Evolutionary conservation across 2,329 filamentous ascomycete genomes (phyloP).

Genomic region (Stromatinia cepivora): DNA sequence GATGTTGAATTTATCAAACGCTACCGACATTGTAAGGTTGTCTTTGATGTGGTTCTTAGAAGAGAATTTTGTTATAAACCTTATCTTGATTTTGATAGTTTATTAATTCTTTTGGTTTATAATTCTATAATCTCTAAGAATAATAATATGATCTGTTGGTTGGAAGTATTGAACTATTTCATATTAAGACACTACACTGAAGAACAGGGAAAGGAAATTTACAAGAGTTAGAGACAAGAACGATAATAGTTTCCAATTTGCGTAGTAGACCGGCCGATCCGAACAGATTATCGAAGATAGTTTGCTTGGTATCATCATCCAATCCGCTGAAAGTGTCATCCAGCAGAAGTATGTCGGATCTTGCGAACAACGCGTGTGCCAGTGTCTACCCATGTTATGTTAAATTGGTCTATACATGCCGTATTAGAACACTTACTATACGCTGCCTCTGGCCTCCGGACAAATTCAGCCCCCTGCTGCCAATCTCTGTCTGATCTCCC

Average conservation of each 20-base stretch:
- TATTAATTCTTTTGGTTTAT: background rate
- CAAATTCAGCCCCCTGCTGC: conserved; percentile 46
- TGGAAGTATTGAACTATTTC: conserved; percentile 42
- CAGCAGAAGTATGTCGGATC: conserved; percentile 45
- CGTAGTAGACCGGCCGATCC: conserved; percentile 46
- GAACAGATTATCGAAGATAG: conserved; percentile 47
- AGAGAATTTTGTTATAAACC: background rate
- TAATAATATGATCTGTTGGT: conserved; percentile 46
- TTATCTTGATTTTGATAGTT: background rate
- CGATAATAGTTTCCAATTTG: conserved; percentile 43
- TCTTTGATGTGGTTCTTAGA: background rate
- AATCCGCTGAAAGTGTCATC: conserved; percentile 51
- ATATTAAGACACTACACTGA: conserved; percentile 11
- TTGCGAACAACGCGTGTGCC: conserved; percentile 50
- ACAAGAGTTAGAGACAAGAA: conserved; percentile 48
- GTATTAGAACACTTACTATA: conserved; percentile 37
- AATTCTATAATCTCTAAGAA: conserved; percentile 31
- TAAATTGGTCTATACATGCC: background rate
- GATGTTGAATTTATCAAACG: conserved; percentile 26
- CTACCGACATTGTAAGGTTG: conserved; percentile 24
- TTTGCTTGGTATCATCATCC: conserved; percentile 47
- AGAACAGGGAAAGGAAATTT: conserved; percentile 30
- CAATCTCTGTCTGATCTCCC: conserved; percentile 45
- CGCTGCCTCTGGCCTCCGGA: conserved; percentile 50
- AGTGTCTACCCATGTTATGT: conserved; percentile 38